A percentile compares a stretch with the other conserved stretches of the same genome.
These are phyloP conservation scores for Podospora tetraspora DNA, from an alignment of 495 filamentous ascomycete species.

Conservation along the genomic window DNA sequence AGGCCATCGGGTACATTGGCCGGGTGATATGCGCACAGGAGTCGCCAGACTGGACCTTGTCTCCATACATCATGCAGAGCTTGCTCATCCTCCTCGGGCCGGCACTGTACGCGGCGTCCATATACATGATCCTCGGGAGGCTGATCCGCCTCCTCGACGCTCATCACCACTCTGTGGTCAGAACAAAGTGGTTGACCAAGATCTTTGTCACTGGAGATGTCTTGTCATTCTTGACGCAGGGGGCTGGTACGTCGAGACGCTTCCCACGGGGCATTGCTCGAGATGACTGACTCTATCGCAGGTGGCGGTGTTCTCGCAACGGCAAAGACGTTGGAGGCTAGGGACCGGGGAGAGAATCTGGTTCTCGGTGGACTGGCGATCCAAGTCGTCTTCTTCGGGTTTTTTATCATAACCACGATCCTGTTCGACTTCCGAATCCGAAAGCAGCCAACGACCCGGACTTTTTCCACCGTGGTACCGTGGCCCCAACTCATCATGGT, in stretches of 20 bases:
- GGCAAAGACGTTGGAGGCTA: constrained; percentile 18
- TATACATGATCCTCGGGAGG: constrained; percentile 53
- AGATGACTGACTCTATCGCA: not conserved
- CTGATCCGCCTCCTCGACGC: constrained; percentile 37
- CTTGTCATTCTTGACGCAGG: constrained; percentile 37
- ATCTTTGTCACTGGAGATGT: constrained; percentile 42
- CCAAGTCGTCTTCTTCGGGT: constrained; percentile 49
- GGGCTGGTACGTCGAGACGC: constrained; percentile 16
- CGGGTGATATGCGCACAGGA: constrained; percentile 38
- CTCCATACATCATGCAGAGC: constrained; percentile 35
- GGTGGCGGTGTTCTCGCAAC: constrained; percentile 32
- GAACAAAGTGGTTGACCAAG: constrained; percentile 44
- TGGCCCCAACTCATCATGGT: constrained; percentile 48
- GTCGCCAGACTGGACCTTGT: constrained; percentile 26
- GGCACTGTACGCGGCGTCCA: constrained; percentile 42
- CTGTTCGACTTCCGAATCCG: constrained; percentile 30
- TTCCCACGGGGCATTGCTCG: not conserved
- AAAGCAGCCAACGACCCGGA: not conserved
- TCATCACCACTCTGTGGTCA: constrained; percentile 34
- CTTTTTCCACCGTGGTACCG: not conserved
- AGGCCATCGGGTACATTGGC: constrained; percentile 55
- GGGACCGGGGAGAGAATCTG: constrained; percentile 38
- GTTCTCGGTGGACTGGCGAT: constrained; percentile 43
- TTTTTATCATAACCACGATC: constrained; percentile 44
- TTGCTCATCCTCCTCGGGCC: constrained; percentile 38